phyloP scores from a whole-genome alignment of 176 grass and related monocot species.

The Avena atlantica region DNA sequence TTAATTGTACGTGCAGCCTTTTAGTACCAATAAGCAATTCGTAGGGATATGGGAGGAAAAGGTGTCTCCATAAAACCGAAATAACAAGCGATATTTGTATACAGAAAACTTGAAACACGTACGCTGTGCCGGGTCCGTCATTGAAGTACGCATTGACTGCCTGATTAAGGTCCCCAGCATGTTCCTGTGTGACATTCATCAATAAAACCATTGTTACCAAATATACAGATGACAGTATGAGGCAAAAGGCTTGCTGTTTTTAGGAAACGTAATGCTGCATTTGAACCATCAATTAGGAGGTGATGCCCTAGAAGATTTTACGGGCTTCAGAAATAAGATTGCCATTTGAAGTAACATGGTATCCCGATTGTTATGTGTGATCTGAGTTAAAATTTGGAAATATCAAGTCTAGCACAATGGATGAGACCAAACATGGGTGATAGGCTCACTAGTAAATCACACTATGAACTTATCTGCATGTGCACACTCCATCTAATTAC shows the following conservation, averaged over 20 bases:
- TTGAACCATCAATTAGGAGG: conserved; percentile 10
- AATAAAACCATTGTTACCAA: conserved; percentile 36
- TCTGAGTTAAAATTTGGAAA: background rate
- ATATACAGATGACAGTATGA: conserved; percentile 10
- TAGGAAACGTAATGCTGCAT: background rate
- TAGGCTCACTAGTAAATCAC: background rate
- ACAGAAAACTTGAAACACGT: conserved; percentile 34
- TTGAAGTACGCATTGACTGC: conserved; percentile 90
- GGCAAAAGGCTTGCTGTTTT: conserved; percentile 23
- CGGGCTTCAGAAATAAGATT: background rate
- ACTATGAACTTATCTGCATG: background rate
- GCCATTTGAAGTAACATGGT: background rate
- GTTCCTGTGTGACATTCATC: conserved; percentile 59
- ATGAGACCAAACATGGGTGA: background rate
- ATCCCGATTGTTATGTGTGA: background rate
- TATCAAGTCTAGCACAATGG: background rate
- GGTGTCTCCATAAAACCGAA: background rate
- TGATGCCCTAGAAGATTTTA: background rate
- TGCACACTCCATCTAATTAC: background rate
- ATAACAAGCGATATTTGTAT: background rate
- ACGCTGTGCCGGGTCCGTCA: conserved; percentile 70
- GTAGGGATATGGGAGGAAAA: background rate
- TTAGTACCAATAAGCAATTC: conserved; percentile 8
- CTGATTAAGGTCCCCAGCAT: conserved; percentile 86
- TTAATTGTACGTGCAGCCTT: background rate